Conservation (phyloP, 83 land plant species). For the Picea mariana region DNA sequence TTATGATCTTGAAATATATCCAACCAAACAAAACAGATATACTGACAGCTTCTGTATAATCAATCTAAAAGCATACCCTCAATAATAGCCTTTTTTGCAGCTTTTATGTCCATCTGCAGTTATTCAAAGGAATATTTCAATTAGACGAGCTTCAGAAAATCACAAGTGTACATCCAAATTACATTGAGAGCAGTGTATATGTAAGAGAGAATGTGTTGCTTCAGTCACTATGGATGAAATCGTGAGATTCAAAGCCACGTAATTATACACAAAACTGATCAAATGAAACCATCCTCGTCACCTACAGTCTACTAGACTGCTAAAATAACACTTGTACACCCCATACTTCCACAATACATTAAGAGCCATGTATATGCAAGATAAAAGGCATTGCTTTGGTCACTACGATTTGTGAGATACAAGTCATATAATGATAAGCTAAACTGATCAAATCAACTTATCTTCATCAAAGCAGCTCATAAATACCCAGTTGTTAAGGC, state of each 20-base stretch:
- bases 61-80: constrained; percentile 40
- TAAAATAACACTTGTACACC: not conserved
- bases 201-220: no score
- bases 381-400: no score
- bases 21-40: not conserved
- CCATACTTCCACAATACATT: not conserved
- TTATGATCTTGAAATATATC: no score
- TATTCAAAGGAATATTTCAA: not conserved
- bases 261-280: no score
- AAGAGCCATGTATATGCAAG: not conserved
- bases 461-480: not conserved
- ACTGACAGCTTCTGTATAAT: not conserved
- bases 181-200: no score
- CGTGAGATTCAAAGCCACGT: no score
- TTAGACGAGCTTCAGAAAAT: constrained; percentile 5
- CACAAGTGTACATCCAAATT: not conserved
- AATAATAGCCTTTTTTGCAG: constrained; percentile 75
- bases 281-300: no score
- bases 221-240: no score
- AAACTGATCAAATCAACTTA: no score
- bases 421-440: no score
- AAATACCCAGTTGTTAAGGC: not conserved
- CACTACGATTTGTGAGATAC: not conserved
- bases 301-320: not conserved
- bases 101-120: constrained; percentile 75